Evolutionary conservation across 108 stramenopile species (phyloP), one percentile per base, ranked within the genome.

Genomic region (Cyclostephanos invisitatus): DNA sequence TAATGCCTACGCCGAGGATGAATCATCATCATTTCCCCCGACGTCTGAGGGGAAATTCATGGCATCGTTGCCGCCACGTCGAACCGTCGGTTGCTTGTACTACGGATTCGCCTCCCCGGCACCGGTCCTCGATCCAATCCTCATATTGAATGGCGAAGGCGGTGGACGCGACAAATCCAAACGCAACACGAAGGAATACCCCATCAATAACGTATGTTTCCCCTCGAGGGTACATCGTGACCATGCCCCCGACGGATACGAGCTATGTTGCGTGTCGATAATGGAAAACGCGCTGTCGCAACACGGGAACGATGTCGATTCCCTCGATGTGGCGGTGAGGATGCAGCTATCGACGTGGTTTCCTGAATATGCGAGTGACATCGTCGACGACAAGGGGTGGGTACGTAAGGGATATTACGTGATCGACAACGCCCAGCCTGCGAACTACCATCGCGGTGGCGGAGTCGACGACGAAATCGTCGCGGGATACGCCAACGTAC

Each of bases 141-240:
- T 96, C 25, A 81, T 96, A 38, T 66, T 96, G 46, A 93, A 91
- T 49, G 91, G 94, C 12, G 78, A 81, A 49, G 74, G 75, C 18
- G 21, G 75, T 14, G 21, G 56, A 0, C 15, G 28, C 56, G 27
- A 32, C 7, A 5, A 18, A 21, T 17, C 8, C 65, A 5, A 57
- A 55, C 82, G 80, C 15, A 79, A 79, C 21, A 68, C 72, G n/a
- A 77, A 49, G 37, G 70, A 75, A 12, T 68, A 58, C 57, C 91
- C 91, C 20, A 85, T 91, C 58, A 95, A 95, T 82, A 95, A 91
- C 65, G 71, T 91, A 60, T 92, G 94, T 72, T 96, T 96, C 56
- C 94, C 91, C 10, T 91, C 91, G 5, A 79, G 87, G 10, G 91
- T 96, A 9, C 87, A 85, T 48, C 73, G 62, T 3, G 82, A 73